Evolutionary conservation across 208 protist genomes (phyloP).

Genomic region (Trichomonas vaginalis): DNA sequence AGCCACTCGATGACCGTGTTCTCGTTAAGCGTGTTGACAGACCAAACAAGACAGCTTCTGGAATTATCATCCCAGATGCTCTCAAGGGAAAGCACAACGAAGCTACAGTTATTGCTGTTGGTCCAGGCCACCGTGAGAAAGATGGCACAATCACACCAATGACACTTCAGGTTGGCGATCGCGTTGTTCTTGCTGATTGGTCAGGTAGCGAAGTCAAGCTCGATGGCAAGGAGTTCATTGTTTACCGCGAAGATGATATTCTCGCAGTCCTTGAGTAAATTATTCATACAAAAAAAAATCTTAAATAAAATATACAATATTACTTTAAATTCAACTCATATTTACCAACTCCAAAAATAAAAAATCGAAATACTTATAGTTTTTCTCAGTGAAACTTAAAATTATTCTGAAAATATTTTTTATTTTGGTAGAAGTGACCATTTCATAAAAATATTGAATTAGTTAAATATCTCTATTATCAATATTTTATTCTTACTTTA

Average conservation of each 20-base stretch:
- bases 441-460: not conserved
- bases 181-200: not conserved
- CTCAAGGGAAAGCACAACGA: not conserved
- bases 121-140: not conserved
- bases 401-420: not conserved
- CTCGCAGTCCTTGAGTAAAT: not conserved
- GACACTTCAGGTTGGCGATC: not conserved
- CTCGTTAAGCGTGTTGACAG: not conserved
- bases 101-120: not conserved
- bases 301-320: not conserved
- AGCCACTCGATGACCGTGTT: not conserved
- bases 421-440: not conserved
- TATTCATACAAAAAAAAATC: not conserved
- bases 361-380: not conserved
- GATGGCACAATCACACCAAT: not conserved
- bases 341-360: too few species aligned
- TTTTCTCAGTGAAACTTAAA: not conserved
- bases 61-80: not conserved
- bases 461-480: not conserved
- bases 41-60: not conserved
- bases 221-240: not conserved
- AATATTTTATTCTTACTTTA: not conserved
- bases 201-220: not conserved
- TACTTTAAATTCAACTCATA: too few species aligned
- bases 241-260: slow-evolving; percentile 2